phyloP scores from a whole-genome alignment of 768 basidiomycete genomes.

The Dioszegia hungarica region DNA sequence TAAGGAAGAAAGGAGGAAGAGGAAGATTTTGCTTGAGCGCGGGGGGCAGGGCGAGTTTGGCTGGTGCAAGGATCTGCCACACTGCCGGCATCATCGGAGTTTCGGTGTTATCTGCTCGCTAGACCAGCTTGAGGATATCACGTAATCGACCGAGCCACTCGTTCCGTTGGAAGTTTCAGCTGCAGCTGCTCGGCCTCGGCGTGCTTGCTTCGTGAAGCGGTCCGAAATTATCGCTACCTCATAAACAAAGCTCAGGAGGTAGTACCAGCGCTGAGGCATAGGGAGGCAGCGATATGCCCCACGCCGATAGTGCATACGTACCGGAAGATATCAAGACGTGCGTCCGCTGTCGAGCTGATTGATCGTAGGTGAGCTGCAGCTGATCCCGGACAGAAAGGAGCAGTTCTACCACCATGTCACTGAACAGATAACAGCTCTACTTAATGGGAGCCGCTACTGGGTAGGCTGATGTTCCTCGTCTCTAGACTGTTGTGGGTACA shows the following conservation, averaged over 20 bases:
- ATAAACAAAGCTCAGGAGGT: too few relatives aligned
- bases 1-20: slow-evolving; percentile 19
- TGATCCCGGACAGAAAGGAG: slow-evolving; percentile 53
- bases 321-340: slow-evolving; percentile 61
- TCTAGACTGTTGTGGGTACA: too few relatives aligned
- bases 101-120: too few relatives aligned
- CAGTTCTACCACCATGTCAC: slow-evolving; percentile 77
- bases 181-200: too few relatives aligned
- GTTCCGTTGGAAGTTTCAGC: too few relatives aligned
- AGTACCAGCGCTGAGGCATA: not conserved
- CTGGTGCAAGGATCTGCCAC: too few relatives aligned
- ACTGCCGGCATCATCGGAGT: too few relatives aligned
- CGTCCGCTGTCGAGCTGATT: slow-evolving; percentile 13
- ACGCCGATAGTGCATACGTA: slow-evolving; percentile 72
- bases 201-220: too few relatives aligned
- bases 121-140: too few relatives aligned
- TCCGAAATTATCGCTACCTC: too few relatives aligned
- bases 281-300: slow-evolving; percentile 59
- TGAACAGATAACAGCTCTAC: slow-evolving; percentile 59
- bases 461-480: slow-evolving; percentile 53
- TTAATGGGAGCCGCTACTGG: slow-evolving; percentile 72
- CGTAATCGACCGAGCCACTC: too few relatives aligned
- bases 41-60: not conserved
- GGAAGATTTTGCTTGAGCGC: slow-evolving; percentile 2
- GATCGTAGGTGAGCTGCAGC: not conserved